phyloP scores from a whole-genome alignment of 2,329 filamentous ascomycete species.

The Pezicula rhizophila region DNA sequence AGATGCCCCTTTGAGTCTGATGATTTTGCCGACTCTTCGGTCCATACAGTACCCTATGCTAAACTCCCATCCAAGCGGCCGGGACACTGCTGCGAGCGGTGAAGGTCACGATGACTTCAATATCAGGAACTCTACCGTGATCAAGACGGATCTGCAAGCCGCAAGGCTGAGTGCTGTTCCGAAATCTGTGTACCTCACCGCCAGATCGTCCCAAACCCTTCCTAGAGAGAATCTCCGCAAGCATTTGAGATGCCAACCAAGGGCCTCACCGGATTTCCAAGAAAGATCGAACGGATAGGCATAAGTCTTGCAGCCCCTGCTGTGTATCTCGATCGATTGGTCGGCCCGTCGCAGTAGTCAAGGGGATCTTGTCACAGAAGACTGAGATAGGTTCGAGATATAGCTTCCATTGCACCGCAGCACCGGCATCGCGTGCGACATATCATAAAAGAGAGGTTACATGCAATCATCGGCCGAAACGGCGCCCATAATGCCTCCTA shows the following conservation, averaged over 20 bases:
- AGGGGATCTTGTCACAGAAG: conserved; percentile 8
- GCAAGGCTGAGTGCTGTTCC: not conserved
- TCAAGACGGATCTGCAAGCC: not conserved
- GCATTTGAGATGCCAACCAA: no score
- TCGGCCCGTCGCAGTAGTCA: conserved; percentile 1
- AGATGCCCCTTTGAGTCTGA: not conserved
- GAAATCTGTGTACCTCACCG: not conserved
- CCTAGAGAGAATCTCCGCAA: conserved; percentile 4
- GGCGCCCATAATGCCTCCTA: not conserved
- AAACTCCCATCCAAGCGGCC: no score
- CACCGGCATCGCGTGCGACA: conserved; percentile 11
- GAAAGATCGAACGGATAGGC: not conserved
- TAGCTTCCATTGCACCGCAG: conserved; percentile 10
- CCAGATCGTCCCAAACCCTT: conserved; percentile 1
- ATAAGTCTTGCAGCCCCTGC: conserved; percentile 7
- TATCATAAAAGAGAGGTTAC: conserved; percentile 10
- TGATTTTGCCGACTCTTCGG: no score
- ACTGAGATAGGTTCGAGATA: conserved; percentile 13
- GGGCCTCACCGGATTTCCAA: conserved; percentile 3
- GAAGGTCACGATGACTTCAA: not conserved
- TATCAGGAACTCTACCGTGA: not conserved
- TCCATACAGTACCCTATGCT: no score
- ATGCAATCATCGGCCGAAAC: conserved; percentile 4
- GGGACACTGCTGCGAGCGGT: not conserved
- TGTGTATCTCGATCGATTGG: conserved; percentile 20